Percentiles rank a stretch among this genome's conserved stretches.
Conservation (phyloP, 2,329 filamentous ascomycete species). For the Magnaporthiopsis incrustans region DNA sequence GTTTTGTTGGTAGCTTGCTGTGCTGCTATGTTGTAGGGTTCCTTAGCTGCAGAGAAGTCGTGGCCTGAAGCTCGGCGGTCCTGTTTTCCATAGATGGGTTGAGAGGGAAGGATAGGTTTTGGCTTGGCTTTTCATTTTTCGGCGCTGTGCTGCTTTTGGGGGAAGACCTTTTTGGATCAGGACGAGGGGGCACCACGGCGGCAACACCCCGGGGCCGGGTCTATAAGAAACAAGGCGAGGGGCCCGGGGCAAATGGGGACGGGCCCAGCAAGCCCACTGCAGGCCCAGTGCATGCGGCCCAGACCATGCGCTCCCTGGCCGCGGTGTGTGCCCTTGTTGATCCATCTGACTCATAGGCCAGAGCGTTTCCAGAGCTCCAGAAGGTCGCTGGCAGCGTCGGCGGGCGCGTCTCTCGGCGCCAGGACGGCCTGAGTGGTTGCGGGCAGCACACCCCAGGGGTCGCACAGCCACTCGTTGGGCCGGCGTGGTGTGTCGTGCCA, state of each 20-base stretch:
- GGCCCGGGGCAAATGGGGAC: background rate
- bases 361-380: background rate
- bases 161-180: background rate
- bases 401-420: background rate
- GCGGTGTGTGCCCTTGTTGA: background rate
- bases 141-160: background rate
- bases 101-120: background rate
- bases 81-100: slow-evolving; percentile 1
- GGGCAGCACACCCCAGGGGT: background rate
- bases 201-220: too few species aligned
- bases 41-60: background rate
- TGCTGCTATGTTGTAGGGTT: background rate
- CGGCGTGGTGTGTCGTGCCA: background rate
- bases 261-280: background rate
- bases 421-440: too few species aligned
- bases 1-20: background rate
- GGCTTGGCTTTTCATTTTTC: slow-evolving; percentile 1
- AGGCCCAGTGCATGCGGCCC: background rate
- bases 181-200: background rate
- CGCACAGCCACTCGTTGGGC: background rate
- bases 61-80: background rate
- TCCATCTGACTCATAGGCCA: background rate
- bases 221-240: background rate
- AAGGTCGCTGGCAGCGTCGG: background rate
- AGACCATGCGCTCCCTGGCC: background rate